Percentiles rank a stretch among this genome's conserved stretches.
Conservation (phyloP, 495 filamentous ascomycete genomes). For the Tuber magnatum region DNA sequence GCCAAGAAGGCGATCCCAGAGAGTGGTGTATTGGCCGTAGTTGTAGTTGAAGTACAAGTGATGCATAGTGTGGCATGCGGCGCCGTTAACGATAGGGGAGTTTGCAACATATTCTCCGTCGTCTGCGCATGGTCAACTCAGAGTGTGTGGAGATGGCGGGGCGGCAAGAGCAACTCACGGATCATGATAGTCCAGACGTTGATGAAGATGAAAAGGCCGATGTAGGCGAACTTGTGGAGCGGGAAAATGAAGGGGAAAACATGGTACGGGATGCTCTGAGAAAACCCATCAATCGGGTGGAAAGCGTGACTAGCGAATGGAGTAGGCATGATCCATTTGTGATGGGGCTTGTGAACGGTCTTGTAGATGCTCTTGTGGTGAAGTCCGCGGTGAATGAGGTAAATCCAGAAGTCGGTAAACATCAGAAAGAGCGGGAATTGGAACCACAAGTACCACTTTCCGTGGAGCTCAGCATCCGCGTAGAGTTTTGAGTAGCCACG, state of each 20-base stretch:
- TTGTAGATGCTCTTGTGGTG: slow-evolving; percentile 83
- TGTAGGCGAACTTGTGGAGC: slow-evolving; percentile 81
- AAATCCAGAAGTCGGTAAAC: slow-evolving; percentile 92
- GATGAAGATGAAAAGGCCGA: slow-evolving; percentile 81
- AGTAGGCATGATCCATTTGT: slow-evolving; percentile 99
- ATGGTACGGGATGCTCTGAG: slow-evolving; percentile 90
- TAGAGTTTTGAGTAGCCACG: slow-evolving; percentile 84
- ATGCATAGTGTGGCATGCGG: slow-evolving; percentile 93
- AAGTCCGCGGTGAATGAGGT: slow-evolving; percentile 86
- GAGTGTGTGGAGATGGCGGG: background rate
- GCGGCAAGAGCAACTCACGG: slow-evolving; percentile 44
- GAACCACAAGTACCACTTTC: slow-evolving; percentile 65
- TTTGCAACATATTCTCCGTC: slow-evolving; percentile 93
- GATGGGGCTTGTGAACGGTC: slow-evolving; percentile 88
- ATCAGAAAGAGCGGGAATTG: slow-evolving; percentile 88
- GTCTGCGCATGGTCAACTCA: slow-evolving; percentile 44
- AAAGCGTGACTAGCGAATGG: slow-evolving; percentile 89
- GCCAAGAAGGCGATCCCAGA: slow-evolving; percentile 86
- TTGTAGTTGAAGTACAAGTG: slow-evolving; percentile 99
- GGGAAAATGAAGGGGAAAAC: slow-evolving; percentile 90
- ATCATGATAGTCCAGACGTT: slow-evolving; percentile 98
- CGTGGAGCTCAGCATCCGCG: slow-evolving; percentile 63
- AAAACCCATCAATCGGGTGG: slow-evolving; percentile 88
- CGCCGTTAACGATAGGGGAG: slow-evolving; percentile 82
- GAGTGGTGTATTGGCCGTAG: slow-evolving; percentile 91